Conservation (phyloP, 2,329 filamentous ascomycete genomes). For the Fusarium sp. region DNA sequence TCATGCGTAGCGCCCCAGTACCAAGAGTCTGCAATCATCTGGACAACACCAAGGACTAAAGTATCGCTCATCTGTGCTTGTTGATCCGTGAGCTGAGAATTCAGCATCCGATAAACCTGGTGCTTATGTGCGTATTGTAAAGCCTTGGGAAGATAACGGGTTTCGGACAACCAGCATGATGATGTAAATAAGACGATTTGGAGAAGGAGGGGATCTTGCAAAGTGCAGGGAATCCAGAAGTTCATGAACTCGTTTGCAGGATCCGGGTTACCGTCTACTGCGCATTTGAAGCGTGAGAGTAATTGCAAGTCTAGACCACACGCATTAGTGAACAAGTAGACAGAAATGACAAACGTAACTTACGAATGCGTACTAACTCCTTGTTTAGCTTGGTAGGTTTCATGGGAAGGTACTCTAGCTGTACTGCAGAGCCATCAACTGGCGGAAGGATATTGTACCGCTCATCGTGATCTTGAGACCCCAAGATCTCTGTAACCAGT, state of each 20-base stretch:
- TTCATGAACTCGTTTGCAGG: constrained; percentile 57
- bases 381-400: constrained; percentile 55
- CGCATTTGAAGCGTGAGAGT: constrained; percentile 61
- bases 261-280: constrained; percentile 59
- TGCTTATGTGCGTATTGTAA: constrained; percentile 56
- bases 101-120: constrained; percentile 56
- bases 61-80: constrained; percentile 54
- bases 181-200: constrained; percentile 62
- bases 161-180: constrained; percentile 62
- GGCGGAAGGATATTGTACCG: constrained; percentile 33
- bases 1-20: constrained; percentile 61
- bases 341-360: constrained; percentile 17
- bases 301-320: constrained; percentile 55
- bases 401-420: constrained; percentile 54
- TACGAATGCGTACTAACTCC: constrained; percentile 61
- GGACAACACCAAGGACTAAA: constrained; percentile 58
- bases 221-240: constrained; percentile 58
- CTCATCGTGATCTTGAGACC: constrained; percentile 8
- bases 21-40: constrained; percentile 63
- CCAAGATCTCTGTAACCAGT: constrained; percentile 19
- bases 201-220: constrained; percentile 60
- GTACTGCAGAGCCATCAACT: constrained; percentile 46
- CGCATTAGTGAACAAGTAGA: not conserved
- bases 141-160: constrained; percentile 56
- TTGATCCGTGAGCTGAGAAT: constrained; percentile 55